Evolutionary conservation across 2,329 filamentous ascomycete genomes (phyloP).

Genomic region (Trichoderma guizhouense): DNA sequence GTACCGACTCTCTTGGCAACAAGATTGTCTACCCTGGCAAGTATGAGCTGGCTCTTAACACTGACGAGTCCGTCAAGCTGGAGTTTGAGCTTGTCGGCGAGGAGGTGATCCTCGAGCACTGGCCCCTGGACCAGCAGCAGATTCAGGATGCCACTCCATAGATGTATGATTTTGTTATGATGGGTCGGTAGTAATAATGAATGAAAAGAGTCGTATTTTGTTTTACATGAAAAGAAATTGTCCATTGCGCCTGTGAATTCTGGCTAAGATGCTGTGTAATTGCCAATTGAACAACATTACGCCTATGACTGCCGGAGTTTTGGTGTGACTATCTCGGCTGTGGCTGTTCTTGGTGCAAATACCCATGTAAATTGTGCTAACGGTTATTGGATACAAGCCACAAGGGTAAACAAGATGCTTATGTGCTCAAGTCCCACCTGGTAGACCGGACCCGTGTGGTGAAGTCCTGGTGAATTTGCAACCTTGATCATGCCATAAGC

Average conservation of each 20-base stretch:
- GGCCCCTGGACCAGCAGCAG: slow-evolving; percentile 1
- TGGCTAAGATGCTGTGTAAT: not conserved
- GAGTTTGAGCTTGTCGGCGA: slow-evolving; percentile 47
- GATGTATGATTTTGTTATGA: not conserved
- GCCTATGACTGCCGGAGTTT: not conserved
- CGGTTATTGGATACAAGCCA: not conserved
- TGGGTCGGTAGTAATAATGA: not conserved
- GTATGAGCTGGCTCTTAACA: slow-evolving; percentile 47
- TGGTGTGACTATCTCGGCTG: not conserved
- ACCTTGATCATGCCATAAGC: not conserved
- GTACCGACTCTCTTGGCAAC: slow-evolving; percentile 49
- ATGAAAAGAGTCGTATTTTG: not conserved
- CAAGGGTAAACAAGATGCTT: not conserved
- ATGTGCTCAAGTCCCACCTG: not conserved
- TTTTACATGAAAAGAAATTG: not conserved
- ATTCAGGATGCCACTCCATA: slow-evolving; percentile 4
- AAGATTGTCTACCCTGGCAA: slow-evolving; percentile 51
- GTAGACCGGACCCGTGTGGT: not conserved
- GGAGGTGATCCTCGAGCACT: slow-evolving; percentile 6
- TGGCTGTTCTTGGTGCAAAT: not conserved
- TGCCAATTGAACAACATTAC: not conserved
- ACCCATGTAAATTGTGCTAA: not conserved
- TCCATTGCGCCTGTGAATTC: not conserved
- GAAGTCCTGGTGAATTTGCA: not conserved
- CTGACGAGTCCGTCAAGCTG: slow-evolving; percentile 37